Evolutionary conservation across 164 flowering plant genomes (phyloP), one percentile per base, ranked within the genome.

Genomic region (Platanus orientalis): DNA sequence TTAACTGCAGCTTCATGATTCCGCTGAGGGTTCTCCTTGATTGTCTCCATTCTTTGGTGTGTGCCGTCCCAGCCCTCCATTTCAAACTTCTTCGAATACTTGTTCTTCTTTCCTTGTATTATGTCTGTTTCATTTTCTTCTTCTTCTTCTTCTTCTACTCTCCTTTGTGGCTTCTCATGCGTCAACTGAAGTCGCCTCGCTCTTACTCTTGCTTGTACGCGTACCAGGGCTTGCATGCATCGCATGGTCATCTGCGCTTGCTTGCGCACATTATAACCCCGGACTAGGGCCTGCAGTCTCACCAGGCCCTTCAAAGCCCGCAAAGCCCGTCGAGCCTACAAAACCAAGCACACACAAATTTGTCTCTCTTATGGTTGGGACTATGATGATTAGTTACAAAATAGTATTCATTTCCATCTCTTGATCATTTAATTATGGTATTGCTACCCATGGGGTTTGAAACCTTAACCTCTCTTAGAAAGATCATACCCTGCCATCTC

Each of bases 211-310:
- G 86, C 92, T 65, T 94, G 99, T 30, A 91, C 97, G 0, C 97
- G 86, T 0, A 89, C 96, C 7, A 91, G 69, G 1, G 99, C 95
- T 62, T 91, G 97, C 99, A 89, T 94, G 78, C 97, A 94, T 45
- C 95, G 79, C 99, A 94, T 94, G 13, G 97, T 94, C 92, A 88
- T 85, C 44, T 91, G 96, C 1, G 99, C 97, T 70, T 94, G 99
- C 70, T 91, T 94, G 0, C 99, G 72, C 62, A 94, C 99, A 52
- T 89, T 83, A 61, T 94, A 90, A 7, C 99, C 99, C 60, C 99
- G 75, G 34, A 94, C 99, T 10, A 94, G 68, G 13, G 99, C 99
- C 61, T 94, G 99, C 13, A 94, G 80, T 79, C 92, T 84, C 76
- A 94, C 99, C 64, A 94, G 58, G 11, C 97, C 99, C 75, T 80